Evolutionary conservation across 768 basidiomycete genomes (phyloP).

Genomic region (Pulveroboletus sp.): DNA sequence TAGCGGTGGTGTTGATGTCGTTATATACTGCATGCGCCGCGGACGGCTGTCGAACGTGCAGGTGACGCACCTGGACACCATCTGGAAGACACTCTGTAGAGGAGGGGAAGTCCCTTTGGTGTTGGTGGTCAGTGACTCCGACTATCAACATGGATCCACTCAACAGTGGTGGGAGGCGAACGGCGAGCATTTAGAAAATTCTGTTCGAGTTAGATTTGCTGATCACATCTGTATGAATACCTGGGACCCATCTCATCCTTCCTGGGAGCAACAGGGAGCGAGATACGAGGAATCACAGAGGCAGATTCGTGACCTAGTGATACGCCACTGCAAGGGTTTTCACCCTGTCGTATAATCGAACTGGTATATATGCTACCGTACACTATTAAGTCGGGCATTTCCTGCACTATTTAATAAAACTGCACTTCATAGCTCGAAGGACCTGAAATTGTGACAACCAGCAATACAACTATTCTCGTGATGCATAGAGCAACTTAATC

Average conservation of each 20-base stretch:
- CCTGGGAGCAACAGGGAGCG: slow-evolving; percentile 16
- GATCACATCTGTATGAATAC: slow-evolving; percentile 19
- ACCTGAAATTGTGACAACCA: too few species aligned
- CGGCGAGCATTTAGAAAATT: slow-evolving; percentile 1
- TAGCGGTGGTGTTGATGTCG: slow-evolving; percentile 20
- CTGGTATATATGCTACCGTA: neutral
- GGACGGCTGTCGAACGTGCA: slow-evolving; percentile 32
- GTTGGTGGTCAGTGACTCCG: slow-evolving; percentile 13
- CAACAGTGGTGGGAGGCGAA: slow-evolving; percentile 21
- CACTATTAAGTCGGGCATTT: neutral
- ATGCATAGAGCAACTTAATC: slow-evolving; percentile 5
- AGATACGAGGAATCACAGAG: slow-evolving; percentile 17
- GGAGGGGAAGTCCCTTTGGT: slow-evolving; percentile 13
- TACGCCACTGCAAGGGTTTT: slow-evolving; percentile 8
- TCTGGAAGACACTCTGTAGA: slow-evolving; percentile 18
- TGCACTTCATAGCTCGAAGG: too few species aligned
- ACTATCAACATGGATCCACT: slow-evolving; percentile 16
- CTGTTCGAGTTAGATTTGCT: slow-evolving; percentile 12
- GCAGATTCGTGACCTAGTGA: slow-evolving; percentile 11
- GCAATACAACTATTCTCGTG: neutral
- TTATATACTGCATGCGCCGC: slow-evolving; percentile 36
- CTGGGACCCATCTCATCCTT: slow-evolving; percentile 13
- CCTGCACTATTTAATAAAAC: neutral
- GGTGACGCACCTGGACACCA: slow-evolving; percentile 30
- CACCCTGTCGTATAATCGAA: slow-evolving; percentile 4